Evolutionary conservation across 179 eudicot genomes (phyloP), one percentile per base, ranked within the genome.

Genomic region (Carnegiea gigantea): DNA sequence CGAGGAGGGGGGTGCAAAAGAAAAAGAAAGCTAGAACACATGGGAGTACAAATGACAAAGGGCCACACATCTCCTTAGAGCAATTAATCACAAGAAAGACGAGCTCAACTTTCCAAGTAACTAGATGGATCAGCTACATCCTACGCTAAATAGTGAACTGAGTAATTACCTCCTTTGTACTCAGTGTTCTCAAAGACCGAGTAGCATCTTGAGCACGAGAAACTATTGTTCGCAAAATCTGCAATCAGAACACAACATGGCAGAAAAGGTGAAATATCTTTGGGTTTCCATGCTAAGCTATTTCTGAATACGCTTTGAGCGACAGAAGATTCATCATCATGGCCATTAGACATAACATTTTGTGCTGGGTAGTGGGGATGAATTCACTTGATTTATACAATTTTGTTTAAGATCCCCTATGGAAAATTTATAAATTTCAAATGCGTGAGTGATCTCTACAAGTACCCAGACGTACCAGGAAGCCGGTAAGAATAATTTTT

Each of bases 141-240:
- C 75, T 73, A 43, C 2, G 51, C 15, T 71, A n/a, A 17, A n/a
- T 11, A 46, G 21, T 67, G 68, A 60, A 43, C 13, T 24, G 44
- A n/a, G 33, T 30, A 77, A 75, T 80, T 84, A 96, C 99, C 97
- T 96, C 99, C 80, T 92, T 96, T 28, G 99, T 92, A 83, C 97
- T 92, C 62, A 96, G 97, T 48, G 91, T 92, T 85, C 96, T 92
- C 82, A 87, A 83, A 74, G 93, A 79, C 71, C 88, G 93, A 82
- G 83, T 85, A 77, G 89, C 77, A 85, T 88, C 92, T 86, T 88
- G 92, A 81, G 97, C 93, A 76, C 98, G 92, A 72, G 86, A 84
- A 84, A 96, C 89, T 79, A 94, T 92, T 73, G 85, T 84, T 79
- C 92, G 95, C 83, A 96, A 84, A 82, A 96, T 92, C 99, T 96